A percentile compares a stretch with the other conserved stretches of the same genome.
Conservation (phyloP, 495 filamentous ascomycete genomes). For the Daldinia concentrica region DNA sequence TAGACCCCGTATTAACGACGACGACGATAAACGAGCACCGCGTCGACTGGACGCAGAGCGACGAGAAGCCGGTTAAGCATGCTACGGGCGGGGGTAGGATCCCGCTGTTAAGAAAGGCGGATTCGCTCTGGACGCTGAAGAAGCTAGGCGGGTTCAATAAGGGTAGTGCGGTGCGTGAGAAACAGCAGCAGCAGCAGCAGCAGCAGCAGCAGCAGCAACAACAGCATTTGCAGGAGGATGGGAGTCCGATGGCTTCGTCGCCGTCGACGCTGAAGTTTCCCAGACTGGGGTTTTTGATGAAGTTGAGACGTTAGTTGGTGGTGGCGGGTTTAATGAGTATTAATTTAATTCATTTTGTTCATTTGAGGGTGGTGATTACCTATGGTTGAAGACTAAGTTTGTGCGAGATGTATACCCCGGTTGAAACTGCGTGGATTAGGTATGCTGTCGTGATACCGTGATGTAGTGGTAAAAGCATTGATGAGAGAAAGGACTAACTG, state of each 20-base stretch:
- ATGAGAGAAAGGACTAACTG: too few relatives aligned
- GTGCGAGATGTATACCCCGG: too few relatives aligned
- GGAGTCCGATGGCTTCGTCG: not conserved
- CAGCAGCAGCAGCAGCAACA: not conserved
- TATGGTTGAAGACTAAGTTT: too few relatives aligned
- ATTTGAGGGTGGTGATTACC: not conserved
- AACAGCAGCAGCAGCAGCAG: not conserved
- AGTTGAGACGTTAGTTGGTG: conserved; percentile 40
- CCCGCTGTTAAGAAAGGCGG: conserved; percentile 51
- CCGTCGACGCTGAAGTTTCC: conserved; percentile 31
- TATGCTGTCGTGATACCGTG: too few relatives aligned
- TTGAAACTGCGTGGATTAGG: too few relatives aligned
- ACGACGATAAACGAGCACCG: conserved; percentile 38
- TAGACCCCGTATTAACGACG: conserved; percentile 16
- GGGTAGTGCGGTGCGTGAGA: not conserved
- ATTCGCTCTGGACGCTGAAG: conserved; percentile 52
- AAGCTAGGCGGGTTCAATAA: conserved; percentile 36
- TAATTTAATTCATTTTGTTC: conserved; percentile 1
- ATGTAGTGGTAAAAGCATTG: too few relatives aligned
- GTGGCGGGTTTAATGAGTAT: not conserved
- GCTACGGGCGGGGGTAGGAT: conserved; percentile 2
- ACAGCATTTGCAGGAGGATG: not conserved
- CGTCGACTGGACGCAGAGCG: conserved; percentile 59
- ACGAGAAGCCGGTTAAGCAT: conserved; percentile 43
- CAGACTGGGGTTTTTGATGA: conserved; percentile 41